These are phyloP conservation scores for Remersonia thermophila DNA, from an alignment of 2,329 filamentous ascomycete genomes.

Conservation along the genomic window DNA sequence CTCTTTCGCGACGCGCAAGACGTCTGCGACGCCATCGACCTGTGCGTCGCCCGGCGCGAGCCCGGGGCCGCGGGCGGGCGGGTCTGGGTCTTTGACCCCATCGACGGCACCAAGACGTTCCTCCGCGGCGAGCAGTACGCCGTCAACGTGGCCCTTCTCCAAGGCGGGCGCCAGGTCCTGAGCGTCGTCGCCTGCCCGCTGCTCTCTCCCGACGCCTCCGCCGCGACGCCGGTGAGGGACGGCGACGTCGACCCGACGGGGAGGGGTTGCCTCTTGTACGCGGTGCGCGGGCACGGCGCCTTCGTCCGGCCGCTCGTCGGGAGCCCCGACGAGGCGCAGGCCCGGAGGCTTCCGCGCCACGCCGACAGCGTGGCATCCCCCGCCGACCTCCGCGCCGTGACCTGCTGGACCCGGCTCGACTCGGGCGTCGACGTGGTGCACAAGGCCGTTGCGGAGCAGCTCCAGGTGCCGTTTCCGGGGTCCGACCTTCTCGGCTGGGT, in stretches of 20 bases:
- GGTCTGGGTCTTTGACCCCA: conserved; percentile 49
- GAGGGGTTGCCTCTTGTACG: conserved; percentile 38
- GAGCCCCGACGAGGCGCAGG: conserved; percentile 10
- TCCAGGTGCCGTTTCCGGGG: conserved; percentile 33
- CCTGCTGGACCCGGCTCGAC: conserved; percentile 33
- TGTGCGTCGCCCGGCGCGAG: conserved; percentile 25
- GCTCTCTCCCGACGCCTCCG: conserved; percentile 25
- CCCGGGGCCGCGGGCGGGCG: conserved; percentile 18
- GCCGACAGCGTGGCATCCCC: conserved; percentile 13
- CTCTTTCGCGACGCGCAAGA: conserved; percentile 23
- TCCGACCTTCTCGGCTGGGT: conserved; percentile 46
- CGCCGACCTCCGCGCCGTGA: conserved; percentile 31
- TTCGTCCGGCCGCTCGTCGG: conserved; percentile 31
- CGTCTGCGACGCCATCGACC: conserved; percentile 42
- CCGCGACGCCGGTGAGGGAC: conserved; percentile 28
- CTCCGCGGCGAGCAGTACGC: conserved; percentile 42
- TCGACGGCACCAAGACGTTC: conserved; percentile 48
- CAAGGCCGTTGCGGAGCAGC: conserved; percentile 28
- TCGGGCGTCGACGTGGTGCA: conserved; percentile 38
- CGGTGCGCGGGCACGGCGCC: conserved; percentile 35
- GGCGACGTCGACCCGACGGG: conserved; percentile 29
- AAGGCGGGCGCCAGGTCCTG: conserved; percentile 37
- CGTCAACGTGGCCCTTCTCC: conserved; percentile 42
- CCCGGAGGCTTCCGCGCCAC: conserved; percentile 24
- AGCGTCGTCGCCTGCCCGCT: conserved; percentile 36